Base-by-base conservation (phyloP, 2,329 filamentous ascomycete species). In the Tricladium varicosporioides region DNA sequence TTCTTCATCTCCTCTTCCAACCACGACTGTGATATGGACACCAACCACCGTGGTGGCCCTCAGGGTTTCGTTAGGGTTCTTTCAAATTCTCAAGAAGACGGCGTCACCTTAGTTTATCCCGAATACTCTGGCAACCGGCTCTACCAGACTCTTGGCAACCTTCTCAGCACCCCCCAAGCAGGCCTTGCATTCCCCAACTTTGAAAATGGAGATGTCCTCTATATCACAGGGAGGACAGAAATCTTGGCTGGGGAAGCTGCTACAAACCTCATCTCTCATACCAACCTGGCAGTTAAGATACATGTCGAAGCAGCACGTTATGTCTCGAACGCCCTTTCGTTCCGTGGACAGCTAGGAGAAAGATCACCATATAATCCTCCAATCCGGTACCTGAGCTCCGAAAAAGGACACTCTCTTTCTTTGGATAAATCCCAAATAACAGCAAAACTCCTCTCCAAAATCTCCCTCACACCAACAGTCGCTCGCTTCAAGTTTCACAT, bases 91-190 rank as follows among this genome's bases (percentile, higher is more conserved):
- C 22, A 3, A 27, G 72, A 70, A 2, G 75, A 74, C 1, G 71
- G 64, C 3, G 67, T 70, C 48, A 63, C 61, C 2, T 71, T 95
- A 13, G 77, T 87, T 2, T 96, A 91, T 71, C 91, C 91, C 0
- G 91, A 96, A 69, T 95, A 70, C 70, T 92, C 88, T 0, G 91
- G 91, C 7, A 96, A 96, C 70, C 78, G 89, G 14, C 75, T 94
- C 0, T 96, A 95, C 65, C 91, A 95, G 70, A 90, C 88, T 0
- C 79, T 95, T 0, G 91, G 91, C 1, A 96, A 96, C 67, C 75
- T 95, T 13, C 76, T 80, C 42, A 73, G 80, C 7, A 87, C 86
- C 32, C 88, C 89, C 0, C 74, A 76, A 15, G 82, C 88, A 2
- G 90, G 91, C 2, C 71, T 93, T 49, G 83, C 82, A 2, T 79